Base-by-base conservation (phyloP, 352 stramenopile species). In the Globisporangium mamillatum region DNA sequence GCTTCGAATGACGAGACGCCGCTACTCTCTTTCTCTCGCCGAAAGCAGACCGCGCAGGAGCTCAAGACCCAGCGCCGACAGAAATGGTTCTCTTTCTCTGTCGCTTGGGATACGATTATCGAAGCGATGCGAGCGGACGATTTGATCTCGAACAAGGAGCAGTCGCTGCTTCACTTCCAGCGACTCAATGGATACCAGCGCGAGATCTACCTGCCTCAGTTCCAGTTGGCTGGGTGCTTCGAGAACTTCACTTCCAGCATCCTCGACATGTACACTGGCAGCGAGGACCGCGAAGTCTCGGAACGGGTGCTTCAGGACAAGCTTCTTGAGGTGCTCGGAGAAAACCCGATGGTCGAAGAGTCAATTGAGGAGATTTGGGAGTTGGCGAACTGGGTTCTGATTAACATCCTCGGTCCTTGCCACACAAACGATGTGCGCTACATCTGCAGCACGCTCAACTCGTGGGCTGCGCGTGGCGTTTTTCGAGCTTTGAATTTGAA, bases 1-100 rank as follows among this genome's bases (percentile, higher is more conserved):
- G 41, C 46, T 12, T 57, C 59, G 22, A 70, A 55, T 46, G 86
- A 94, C 58, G 81, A 93, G 65, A 96, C 86, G 12, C 89, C 87
- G 8, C 54, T 96, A 27, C 64, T 96, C 18, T 95, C 87, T 66
- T 96, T 96, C 63, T 95, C 89, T 38, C 81, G 89, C 12, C 86
- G 89, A 12, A 95, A 94, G 71, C 89, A 94, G 54, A 93, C 86
- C 0, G 74, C 84, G 4, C 74, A 83, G 60, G 89, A 96, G 67
- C 69, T 92, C 20, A 90, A 95, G 75, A 93, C 97, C 76, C 88
- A 98, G 53, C 89, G 97, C 52, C 98, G 97, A 27, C 95, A 98
- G 72, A 99, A 99, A 70, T 99, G 97, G 97, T 93, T 98, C 1
- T 98, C 98, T 50, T 99, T 99, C 70, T 98, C 95, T 22, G 90